phyloP scores from a whole-genome alignment of 306 rosid species.

The Quercus engelmannii region DNA sequence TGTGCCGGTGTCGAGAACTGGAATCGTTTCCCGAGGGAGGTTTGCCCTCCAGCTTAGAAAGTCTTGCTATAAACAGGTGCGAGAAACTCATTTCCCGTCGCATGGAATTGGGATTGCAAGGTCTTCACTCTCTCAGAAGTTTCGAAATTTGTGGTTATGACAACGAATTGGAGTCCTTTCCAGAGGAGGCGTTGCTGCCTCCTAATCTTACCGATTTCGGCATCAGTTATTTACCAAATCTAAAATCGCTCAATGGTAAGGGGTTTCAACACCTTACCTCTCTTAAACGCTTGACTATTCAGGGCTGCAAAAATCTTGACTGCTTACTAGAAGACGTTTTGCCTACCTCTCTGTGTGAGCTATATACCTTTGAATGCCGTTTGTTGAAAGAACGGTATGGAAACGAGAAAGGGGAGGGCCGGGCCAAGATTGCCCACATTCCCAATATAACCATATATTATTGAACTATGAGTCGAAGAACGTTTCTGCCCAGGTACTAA shows the following conservation, averaged over 20 bases:
- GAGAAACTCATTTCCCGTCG: too few relatives aligned
- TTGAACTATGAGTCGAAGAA: too few relatives aligned
- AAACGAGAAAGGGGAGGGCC: background rate
- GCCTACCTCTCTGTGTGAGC: background rate
- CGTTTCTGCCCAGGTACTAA: too few relatives aligned
- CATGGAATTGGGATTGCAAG: too few relatives aligned
- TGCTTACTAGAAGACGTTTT: conserved; percentile 12
- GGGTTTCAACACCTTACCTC: conserved; percentile 26
- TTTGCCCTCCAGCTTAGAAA: too few relatives aligned
- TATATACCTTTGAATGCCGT: accelerated
- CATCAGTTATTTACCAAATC: accelerated
- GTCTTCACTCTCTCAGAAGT: too few relatives aligned
- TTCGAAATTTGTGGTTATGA: accelerated
- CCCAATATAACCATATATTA: accelerated
- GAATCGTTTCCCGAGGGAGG: too few relatives aligned
- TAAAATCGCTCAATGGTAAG: background rate
- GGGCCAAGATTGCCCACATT: background rate
- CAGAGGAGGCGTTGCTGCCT: background rate
- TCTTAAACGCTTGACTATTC: background rate
- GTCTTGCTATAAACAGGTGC: accelerated
- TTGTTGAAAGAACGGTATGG: background rate
- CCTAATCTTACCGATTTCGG: accelerated
- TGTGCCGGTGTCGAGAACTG: accelerated
- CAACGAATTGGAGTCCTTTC: background rate
- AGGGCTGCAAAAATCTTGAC: background rate